These are phyloP conservation scores for Wickerhamiella sergipiensis DNA, from an alignment of 805 yeast genomes.

Conservation along the genomic window DNA sequence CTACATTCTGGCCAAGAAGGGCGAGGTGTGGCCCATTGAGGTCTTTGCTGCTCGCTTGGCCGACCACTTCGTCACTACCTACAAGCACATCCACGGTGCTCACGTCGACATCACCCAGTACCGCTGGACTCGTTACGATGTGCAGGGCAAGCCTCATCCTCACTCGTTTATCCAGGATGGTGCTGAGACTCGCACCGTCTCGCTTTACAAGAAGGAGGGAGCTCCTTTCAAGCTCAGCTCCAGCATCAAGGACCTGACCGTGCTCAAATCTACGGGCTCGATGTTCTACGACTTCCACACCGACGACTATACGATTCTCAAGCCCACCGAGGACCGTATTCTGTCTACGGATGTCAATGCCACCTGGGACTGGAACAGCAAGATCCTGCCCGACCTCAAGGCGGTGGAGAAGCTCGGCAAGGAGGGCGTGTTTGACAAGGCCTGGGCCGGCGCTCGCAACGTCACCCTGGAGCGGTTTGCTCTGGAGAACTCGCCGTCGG, in stretches of 20 bases:
- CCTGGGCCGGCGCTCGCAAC: slow-evolving; percentile 48
- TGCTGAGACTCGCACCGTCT: slow-evolving; percentile 55
- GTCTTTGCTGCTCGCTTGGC: slow-evolving; percentile 76
- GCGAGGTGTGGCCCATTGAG: slow-evolving; percentile 84
- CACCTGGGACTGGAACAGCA: slow-evolving; percentile 49
- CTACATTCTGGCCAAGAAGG: slow-evolving; percentile 65
- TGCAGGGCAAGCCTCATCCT: slow-evolving; percentile 60
- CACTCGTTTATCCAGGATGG: slow-evolving; percentile 84
- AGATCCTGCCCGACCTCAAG: slow-evolving; percentile 23
- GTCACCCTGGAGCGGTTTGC: slow-evolving; percentile 71
- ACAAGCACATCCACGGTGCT: slow-evolving; percentile 62
- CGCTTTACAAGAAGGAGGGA: slow-evolving; percentile 21
- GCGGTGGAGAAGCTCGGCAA: slow-evolving; percentile 16
- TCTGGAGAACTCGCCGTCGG: slow-evolving; percentile 78
- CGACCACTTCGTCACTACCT: slow-evolving; percentile 64
- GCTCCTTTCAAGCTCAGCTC: slow-evolving; percentile 46
- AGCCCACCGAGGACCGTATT: slow-evolving; percentile 73
- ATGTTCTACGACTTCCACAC: slow-evolving; percentile 78
- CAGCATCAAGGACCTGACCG: slow-evolving; percentile 64
- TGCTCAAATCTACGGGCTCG: slow-evolving; percentile 81
- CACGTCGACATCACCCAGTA: slow-evolving; percentile 55
- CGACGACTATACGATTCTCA: slow-evolving; percentile 80
- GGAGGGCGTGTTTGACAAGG: slow-evolving; percentile 47
- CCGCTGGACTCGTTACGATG: slow-evolving; percentile 66
- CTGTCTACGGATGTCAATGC: slow-evolving; percentile 78